Conservation (phyloP, 768 basidiomycete genomes). For the Punctularia strigosozonata region DNA sequence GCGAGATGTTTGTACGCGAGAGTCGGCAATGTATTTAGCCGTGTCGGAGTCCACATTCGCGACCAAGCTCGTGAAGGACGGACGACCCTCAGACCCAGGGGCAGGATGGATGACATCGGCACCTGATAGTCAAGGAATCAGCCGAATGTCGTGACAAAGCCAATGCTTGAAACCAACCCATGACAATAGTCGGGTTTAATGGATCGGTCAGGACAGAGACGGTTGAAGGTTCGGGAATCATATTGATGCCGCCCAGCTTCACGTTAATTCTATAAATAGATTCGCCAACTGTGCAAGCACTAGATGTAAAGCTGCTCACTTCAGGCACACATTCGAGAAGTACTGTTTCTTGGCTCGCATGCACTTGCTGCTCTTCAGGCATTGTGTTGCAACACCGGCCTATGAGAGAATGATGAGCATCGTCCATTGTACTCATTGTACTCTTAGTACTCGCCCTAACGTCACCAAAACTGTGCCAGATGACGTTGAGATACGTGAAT, state of each 20-base stretch:
- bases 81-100: slow-evolving; percentile 66
- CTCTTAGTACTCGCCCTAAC: slow-evolving; percentile 28
- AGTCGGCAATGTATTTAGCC: slow-evolving; percentile 58
- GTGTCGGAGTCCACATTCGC: slow-evolving; percentile 68
- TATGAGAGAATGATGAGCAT: slow-evolving; percentile 16
- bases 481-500: not conserved
- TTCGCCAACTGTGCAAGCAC: not conserved
- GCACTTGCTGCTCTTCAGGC: slow-evolving; percentile 58
- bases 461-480: slow-evolving; percentile 53
- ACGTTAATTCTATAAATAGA: slow-evolving; percentile 53
- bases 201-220: slow-evolving; percentile 58
- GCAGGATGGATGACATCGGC: slow-evolving; percentile 81
- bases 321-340: slow-evolving; percentile 70
- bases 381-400: slow-evolving; percentile 73
- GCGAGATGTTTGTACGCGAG: slow-evolving; percentile 53
- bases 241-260: slow-evolving; percentile 77
- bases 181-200: slow-evolving; percentile 64
- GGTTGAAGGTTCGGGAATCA: slow-evolving; percentile 57
- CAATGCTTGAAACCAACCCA: slow-evolving; percentile 36
- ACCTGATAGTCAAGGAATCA: slow-evolving; percentile 24
- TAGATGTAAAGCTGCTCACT: slow-evolving; percentile 30
- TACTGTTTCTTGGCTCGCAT: slow-evolving; percentile 62
- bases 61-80: slow-evolving; percentile 74
- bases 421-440: too few relatives aligned
- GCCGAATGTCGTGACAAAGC: too few relatives aligned